These are phyloP conservation scores for Tetrahymena thermophila DNA, from an alignment of 73 alveolate genomes.

Conservation along the genomic window DNA sequence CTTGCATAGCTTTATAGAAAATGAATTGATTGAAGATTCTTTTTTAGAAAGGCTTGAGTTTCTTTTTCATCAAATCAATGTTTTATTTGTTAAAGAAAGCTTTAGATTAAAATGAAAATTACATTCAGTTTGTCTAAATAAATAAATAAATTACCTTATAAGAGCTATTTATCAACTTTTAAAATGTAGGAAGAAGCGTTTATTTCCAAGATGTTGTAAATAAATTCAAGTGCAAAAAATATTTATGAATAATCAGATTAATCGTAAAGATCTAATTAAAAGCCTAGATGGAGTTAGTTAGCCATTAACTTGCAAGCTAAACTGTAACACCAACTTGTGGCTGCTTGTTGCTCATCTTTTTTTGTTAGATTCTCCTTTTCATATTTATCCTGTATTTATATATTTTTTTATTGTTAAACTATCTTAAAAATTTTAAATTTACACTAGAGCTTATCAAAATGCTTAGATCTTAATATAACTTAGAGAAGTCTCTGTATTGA, in stretches of 20 bases:
- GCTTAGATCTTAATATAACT: background rate
- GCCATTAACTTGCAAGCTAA: background rate
- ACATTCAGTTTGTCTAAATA: background rate
- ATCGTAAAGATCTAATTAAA: background rate
- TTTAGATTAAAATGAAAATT: background rate
- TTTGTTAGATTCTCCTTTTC: background rate
- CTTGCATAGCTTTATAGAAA: background rate
- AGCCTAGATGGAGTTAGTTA: background rate
- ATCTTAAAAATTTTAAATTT: background rate
- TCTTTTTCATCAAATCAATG: background rate
- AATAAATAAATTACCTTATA: background rate
- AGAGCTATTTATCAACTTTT: background rate
- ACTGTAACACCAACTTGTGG: background rate
- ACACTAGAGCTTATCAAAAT: background rate
- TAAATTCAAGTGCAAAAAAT: background rate
- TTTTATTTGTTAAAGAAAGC: background rate
- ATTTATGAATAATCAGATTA: background rate
- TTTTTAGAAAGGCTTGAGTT: background rate
- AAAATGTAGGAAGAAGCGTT: background rate
- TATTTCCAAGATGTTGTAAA: background rate
- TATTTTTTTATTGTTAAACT: background rate
- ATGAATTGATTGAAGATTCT: background rate
- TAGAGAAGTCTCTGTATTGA: background rate
- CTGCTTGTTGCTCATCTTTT: background rate
- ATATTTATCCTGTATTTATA: background rate